Evolutionary conservation across 352 stramenopile species (phyloP).

Genomic region (Aphanomyces astaci): DNA sequence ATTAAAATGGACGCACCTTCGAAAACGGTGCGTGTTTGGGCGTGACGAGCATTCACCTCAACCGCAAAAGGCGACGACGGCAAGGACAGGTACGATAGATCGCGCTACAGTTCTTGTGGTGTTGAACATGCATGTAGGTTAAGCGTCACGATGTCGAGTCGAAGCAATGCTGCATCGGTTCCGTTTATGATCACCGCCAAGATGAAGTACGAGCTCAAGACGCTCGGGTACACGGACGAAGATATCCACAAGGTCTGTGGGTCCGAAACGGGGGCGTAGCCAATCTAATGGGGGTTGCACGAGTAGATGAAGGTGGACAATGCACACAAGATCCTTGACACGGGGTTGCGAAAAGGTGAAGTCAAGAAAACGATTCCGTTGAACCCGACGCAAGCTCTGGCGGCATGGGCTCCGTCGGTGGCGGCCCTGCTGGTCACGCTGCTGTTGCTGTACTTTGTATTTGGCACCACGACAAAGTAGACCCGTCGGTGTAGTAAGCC

Average conservation of each 20-base stretch:
- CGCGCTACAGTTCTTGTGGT: neutral
- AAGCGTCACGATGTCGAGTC: neutral
- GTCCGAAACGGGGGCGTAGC: neutral
- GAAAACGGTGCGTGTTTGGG: too few relatives aligned
- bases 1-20: too few relatives aligned
- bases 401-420: neutral
- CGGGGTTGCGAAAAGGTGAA: constrained; percentile 15
- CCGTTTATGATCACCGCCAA: constrained; percentile 22
- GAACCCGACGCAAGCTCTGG: neutral
- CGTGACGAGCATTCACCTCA: neutral
- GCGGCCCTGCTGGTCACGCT: neutral
- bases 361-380: neutral
- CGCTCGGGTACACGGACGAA: constrained; percentile 22
- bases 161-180: constrained; percentile 3
- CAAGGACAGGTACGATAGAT: neutral
- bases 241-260: constrained; percentile 14
- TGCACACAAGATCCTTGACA: constrained; percentile 12
- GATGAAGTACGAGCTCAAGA: constrained; percentile 24
- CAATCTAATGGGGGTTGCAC: neutral
- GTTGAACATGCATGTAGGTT: neutral
- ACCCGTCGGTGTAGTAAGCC: neutral
- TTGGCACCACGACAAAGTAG: neutral
- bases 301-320: constrained; percentile 23
- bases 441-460: neutral
- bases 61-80: neutral